A percentile compares a stretch with the other conserved stretches of the same genome.
Conservation (phyloP, 2,329 filamentous ascomycete species). For the Cladophialophora bantiana region DNA sequence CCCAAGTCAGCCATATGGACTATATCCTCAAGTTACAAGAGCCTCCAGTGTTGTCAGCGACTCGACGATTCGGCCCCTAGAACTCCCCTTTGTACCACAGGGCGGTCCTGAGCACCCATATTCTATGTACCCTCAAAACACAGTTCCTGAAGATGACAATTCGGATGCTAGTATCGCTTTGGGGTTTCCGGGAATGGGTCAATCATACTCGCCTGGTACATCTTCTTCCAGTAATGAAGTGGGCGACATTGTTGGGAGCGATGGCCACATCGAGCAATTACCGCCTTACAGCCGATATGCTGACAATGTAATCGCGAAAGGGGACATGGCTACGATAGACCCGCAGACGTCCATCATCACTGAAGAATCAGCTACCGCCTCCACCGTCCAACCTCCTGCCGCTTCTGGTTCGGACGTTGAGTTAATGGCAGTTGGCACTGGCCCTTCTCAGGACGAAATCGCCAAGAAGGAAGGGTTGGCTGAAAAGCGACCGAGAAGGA, state of each 20-base stretch:
- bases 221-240: constrained; percentile 79
- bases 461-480: constrained; percentile 51
- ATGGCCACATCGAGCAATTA: constrained; percentile 88
- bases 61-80: constrained; percentile 68
- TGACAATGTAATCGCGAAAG: constrained; percentile 71
- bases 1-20: constrained; percentile 82
- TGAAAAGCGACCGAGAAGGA: constrained; percentile 51
- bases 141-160: constrained; percentile 63
- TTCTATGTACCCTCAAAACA: constrained; percentile 82
- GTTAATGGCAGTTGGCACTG: constrained; percentile 36
- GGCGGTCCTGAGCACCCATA: constrained; percentile 81
- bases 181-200: constrained; percentile 74
- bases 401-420: constrained; percentile 36
- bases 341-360: constrained; percentile 10
- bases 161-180: constrained; percentile 58
- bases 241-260: constrained; percentile 84
- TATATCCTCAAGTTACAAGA: constrained; percentile 75
- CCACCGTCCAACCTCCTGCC: constrained; percentile 20
- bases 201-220: constrained; percentile 71
- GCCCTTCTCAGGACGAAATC: constrained; percentile 38
- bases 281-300: constrained; percentile 92
- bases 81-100: constrained; percentile 65
- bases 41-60: constrained; percentile 74
- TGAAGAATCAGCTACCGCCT: constrained; percentile 21
- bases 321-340: constrained; percentile 41